Conservation (phyloP, 2,329 filamentous ascomycete genomes). For the Venturia effusa region DNA sequence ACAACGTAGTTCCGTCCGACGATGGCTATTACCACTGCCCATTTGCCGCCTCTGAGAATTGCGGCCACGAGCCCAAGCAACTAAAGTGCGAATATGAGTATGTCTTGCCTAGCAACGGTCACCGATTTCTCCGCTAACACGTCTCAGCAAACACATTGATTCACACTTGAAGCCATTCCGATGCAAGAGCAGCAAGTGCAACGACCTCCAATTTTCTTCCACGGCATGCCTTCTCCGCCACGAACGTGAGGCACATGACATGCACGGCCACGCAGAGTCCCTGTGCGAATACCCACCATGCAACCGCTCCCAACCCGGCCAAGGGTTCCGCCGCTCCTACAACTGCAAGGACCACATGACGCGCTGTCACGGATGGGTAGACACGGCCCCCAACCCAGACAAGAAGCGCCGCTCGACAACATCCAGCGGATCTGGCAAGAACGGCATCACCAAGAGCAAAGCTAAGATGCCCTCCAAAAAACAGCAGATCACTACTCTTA, state of each 20-base stretch:
- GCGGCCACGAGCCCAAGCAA: slow-evolving; percentile 86
- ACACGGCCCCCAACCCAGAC: not conserved
- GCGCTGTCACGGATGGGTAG: slow-evolving; percentile 61
- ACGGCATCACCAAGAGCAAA: not conserved
- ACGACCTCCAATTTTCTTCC: slow-evolving; percentile 83
- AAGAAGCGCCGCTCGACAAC: slow-evolving; percentile 7
- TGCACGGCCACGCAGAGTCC: slow-evolving; percentile 91
- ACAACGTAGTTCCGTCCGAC: slow-evolving; percentile 52
- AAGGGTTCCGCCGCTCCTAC: slow-evolving; percentile 91
- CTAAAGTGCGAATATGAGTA: slow-evolving; percentile 99
- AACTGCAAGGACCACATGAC: slow-evolving; percentile 97
- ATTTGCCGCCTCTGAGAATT: slow-evolving; percentile 61
- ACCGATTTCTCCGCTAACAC: slow-evolving; percentile 9
- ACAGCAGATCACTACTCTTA: slow-evolving; percentile 5
- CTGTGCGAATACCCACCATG: slow-evolving; percentile 82
- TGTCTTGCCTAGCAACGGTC: slow-evolving; percentile 27
- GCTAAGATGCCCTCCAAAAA: slow-evolving; percentile 1
- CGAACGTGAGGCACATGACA: slow-evolving; percentile 88
- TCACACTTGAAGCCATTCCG: slow-evolving; percentile 94
- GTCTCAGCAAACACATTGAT: slow-evolving; percentile 81
- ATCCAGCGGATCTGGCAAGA: not conserved
- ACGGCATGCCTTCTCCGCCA: slow-evolving; percentile 91
- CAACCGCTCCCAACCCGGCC: slow-evolving; percentile 68
- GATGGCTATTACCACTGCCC: slow-evolving; percentile 93
- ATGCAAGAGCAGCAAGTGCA: slow-evolving; percentile 77